A percentile compares a stretch with the other conserved stretches of the same genome.
These are phyloP conservation scores for Trapa incisa DNA, from an alignment of 345 rosid genomes.

Conservation along the genomic window DNA sequence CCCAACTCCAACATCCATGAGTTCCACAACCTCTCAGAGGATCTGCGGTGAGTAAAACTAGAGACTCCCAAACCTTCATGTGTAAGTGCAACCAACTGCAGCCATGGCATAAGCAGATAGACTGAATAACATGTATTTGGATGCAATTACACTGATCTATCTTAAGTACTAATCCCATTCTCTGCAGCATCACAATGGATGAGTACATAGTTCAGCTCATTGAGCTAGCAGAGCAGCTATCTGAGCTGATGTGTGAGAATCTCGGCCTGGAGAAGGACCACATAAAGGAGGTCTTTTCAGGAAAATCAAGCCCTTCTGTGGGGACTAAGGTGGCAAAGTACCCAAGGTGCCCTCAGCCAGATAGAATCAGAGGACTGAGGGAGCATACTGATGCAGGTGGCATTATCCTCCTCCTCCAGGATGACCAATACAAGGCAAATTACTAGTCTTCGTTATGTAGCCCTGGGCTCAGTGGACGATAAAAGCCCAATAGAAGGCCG, in stretches of 20 bases:
- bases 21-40: conserved; percentile 45
- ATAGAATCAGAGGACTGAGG: conserved; percentile 69
- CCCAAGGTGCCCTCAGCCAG: conserved; percentile 66
- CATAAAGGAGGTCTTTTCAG: conserved; percentile 48
- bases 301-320: conserved; percentile 57
- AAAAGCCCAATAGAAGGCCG: no score
- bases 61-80: no score
- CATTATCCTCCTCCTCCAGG: conserved; percentile 74
- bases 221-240: conserved; percentile 49
- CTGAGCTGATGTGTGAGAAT: conserved; percentile 64
- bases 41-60: conserved; percentile 38
- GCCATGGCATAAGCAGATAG: no score
- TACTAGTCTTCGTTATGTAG: no score
- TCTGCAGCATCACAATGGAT: conserved; percentile 59
- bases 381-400: conserved; percentile 94
- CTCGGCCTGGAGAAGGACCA: conserved; percentile 47
- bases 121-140: no score
- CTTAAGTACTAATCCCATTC: background rate
- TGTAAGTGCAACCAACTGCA: no score
- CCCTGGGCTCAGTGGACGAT: no score
- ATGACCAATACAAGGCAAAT: conserved; percentile 23
- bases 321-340: conserved; percentile 88
- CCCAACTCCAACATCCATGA: conserved; percentile 51
- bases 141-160: no score
- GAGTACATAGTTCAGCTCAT: conserved; percentile 54